Base-by-base conservation (phyloP, 73 alveolate genomes). In the Halteria grandinella region DNA sequence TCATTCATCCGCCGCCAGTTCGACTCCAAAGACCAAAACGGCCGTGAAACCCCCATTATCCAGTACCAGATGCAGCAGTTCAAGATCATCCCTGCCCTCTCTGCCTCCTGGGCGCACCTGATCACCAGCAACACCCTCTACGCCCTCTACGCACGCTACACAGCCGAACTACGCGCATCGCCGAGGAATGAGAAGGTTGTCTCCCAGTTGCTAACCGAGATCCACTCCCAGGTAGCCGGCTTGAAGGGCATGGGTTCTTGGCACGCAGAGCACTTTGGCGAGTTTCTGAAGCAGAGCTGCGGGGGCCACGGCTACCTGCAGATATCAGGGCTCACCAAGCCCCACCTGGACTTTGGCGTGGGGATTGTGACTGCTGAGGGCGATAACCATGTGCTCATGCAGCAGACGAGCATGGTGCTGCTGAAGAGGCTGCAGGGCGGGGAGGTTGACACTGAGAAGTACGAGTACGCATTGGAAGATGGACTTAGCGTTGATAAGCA, bases 251-350 rank as follows among this genome's bases (percentile, higher is more conserved):
- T 41, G 0, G 29, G 79, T 0, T 48, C 84, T 5, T 80, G 91
- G 91, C 25, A 47, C 8, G 74, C 44, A 0, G 58, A 44, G n/a
- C 36, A 69, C 25, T 63, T 20, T 25, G 69, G 60, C 7, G 91
- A 80, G 52, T 40, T 29, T 33, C 17, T 80, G 28, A 80, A 80
- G 64, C 59, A 82, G 50, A 41, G 86, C 69, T 82, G 91, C 28
- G 91, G 91, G 37, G 91, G 91, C n/a, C 91, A 80, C 43, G 91
- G 91, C 1, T 80, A 69, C 58, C 69, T 80, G 12, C 48, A 80
- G 15, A 44, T 80, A n/a, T 44, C 83, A 25, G 91, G 91, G 55
- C 36, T 80, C 17, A 52, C 75, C 1, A 52, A 54, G 34, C 59
- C 40, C 21, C 84, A 63, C 20, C 18, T 41, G 53, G 55, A 53